Evolutionary conservation across 2,329 filamentous ascomycete genomes (phyloP).

Genomic region (Fusarium sp.): DNA sequence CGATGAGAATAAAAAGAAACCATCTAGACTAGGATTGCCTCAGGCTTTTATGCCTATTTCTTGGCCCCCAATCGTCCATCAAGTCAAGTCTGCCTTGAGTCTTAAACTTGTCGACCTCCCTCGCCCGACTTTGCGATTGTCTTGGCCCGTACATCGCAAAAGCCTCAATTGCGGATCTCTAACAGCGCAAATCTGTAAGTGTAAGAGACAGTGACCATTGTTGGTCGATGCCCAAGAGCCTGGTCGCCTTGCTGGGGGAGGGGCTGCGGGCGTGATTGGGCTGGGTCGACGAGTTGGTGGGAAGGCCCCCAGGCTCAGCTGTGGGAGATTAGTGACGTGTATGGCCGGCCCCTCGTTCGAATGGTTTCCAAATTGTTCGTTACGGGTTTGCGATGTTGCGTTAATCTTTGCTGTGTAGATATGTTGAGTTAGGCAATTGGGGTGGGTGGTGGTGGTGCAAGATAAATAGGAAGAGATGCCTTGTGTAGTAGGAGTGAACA

Average conservation of each 20-base stretch:
- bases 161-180: not conserved
- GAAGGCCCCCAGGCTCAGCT: not conserved
- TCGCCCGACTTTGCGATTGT: not conserved
- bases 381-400: not conserved
- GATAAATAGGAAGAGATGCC: not conserved
- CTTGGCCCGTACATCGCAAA: not conserved
- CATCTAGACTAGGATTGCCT: not conserved
- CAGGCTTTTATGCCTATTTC: conserved; percentile 3
- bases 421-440: not conserved
- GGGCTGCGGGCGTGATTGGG: conserved; percentile 29
- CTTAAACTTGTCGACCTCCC: not conserved
- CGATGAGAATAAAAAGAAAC: not conserved
- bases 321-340: conserved; percentile 12
- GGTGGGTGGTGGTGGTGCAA: not conserved
- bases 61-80: not conserved
- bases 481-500: not conserved
- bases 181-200: conserved; percentile 5
- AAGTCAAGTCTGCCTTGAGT: not conserved
- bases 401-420: not conserved
- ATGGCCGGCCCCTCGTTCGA: conserved; percentile 12
- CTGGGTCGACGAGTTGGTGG: conserved; percentile 14
- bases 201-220: not conserved
- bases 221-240: conserved; percentile 18
- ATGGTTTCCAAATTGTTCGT: conserved; percentile 15
- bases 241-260: conserved; percentile 10